These are phyloP conservation scores for Mortierella sp. DNA, from an alignment of 371 early-diverging fungal species.

Conservation along the genomic window DNA sequence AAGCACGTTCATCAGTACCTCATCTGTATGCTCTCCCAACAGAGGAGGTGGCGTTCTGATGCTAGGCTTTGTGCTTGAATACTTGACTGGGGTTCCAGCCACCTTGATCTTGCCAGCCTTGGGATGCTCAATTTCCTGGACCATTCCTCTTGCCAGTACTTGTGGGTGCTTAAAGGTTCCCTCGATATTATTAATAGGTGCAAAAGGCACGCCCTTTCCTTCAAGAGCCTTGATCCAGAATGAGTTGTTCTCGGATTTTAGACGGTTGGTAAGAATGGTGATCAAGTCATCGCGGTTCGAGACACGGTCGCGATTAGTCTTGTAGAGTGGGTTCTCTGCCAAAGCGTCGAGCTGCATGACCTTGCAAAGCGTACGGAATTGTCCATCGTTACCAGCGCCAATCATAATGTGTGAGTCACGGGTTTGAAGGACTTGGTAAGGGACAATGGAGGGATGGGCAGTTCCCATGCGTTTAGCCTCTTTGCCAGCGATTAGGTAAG, in stretches of 20 bases:
- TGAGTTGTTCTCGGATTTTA: constrained; percentile 65
- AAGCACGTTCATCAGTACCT: constrained; percentile 74
- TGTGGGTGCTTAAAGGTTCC: constrained; percentile 93
- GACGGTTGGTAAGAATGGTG: constrained; percentile 62
- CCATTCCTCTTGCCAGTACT: constrained; percentile 77
- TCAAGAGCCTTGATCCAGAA: constrained; percentile 77
- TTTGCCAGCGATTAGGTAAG: constrained; percentile 83
- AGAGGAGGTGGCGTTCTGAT: constrained; percentile 87
- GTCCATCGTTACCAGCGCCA: constrained; percentile 91
- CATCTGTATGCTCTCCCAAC: constrained; percentile 89
- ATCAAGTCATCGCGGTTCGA: constrained; percentile 77
- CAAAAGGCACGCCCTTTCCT: constrained; percentile 82
- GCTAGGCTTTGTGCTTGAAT: constrained; percentile 71
- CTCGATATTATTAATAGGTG: constrained; percentile 87
- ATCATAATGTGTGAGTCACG: constrained; percentile 87
- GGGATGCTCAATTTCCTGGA: constrained; percentile 86
- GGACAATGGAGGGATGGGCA: constrained; percentile 91
- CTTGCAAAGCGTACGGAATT: constrained; percentile 77
- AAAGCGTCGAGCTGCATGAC: constrained; percentile 67
- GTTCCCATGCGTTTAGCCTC: constrained; percentile 92
- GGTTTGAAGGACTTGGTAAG: constrained; percentile 91
- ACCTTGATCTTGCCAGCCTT: constrained; percentile 83
- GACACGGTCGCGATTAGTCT: constrained; percentile 81
- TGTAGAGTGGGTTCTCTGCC: constrained; percentile 63
- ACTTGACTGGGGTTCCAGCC: constrained; percentile 86